Percentiles rank a stretch among this genome's conserved stretches.
phyloP scores from a whole-genome alignment of 192 early-diverging fungal genomes.

The Phycomyces nitens region DNA sequence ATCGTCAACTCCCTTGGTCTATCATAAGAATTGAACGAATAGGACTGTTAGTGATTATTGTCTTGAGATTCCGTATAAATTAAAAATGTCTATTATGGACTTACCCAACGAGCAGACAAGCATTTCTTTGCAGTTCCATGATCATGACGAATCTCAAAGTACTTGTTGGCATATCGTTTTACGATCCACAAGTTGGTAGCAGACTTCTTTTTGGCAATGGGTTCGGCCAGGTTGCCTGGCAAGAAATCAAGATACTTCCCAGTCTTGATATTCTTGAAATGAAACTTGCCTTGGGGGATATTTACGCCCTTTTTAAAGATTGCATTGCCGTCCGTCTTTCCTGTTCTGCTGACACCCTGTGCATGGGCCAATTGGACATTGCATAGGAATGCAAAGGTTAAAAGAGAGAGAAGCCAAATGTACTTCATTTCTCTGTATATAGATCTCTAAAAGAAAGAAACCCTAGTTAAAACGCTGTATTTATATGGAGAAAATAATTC shows the following conservation, averaged over 20 bases:
- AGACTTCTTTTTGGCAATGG: neutral
- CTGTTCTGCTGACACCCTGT: conserved; percentile 14
- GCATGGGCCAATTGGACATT: neutral
- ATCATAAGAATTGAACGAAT: neutral
- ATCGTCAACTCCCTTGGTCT: conserved; percentile 21
- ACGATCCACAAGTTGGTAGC: conserved; percentile 6
- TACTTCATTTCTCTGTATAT: too few relatives aligned
- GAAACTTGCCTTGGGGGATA: neutral
- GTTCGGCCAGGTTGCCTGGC: conserved; percentile 5
- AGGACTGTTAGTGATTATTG: too few relatives aligned
- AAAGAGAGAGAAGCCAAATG: too few relatives aligned
- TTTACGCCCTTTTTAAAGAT: conserved; percentile 5
- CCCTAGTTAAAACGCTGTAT: too few relatives aligned
- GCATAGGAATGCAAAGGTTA: too few relatives aligned
- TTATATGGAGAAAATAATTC: too few relatives aligned
- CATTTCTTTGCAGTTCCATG: conserved; percentile 16
- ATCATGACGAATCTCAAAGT: conserved; percentile 12
- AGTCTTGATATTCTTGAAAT: conserved; percentile 10
- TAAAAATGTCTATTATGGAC: neutral
- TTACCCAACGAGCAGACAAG: conserved; percentile 20
- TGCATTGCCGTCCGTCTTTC: conserved; percentile 13
- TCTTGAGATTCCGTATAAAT: neutral
- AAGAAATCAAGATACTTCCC: conserved; percentile 10
- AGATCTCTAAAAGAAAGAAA: too few relatives aligned
- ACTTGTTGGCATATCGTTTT: conserved; percentile 10